Base-by-base conservation (phyloP, 2,329 filamentous ascomycete species). In the Nigrospora oryzae region DNA sequence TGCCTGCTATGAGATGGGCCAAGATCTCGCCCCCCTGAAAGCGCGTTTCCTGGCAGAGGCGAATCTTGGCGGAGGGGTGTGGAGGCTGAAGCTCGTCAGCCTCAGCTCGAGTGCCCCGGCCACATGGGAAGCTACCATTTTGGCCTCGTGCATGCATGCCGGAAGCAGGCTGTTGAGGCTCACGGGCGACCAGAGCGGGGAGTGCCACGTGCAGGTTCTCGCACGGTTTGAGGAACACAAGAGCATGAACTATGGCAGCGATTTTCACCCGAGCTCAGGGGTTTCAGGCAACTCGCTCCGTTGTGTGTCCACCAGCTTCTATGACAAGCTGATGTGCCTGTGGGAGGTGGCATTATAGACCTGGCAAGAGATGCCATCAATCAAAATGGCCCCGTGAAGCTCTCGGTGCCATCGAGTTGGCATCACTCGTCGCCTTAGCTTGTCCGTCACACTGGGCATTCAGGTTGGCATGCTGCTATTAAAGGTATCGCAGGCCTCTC, bases 191-290 rank as follows among this genome's bases (percentile, higher is more conserved):
- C 63, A 49, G 48, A 66, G 45, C 15, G 89, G 83, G 76, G 58
- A 57, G 1, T 89, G 83, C 76, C 58, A 56, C 1, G 82, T 93
- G 46, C 68, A 75, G 37, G 70, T 91, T 1, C 53, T 90, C 39
- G 82, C 76, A 0, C 76, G 74, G 43, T 95, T 95, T 57, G 84
- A 88, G 53, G 86, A 91, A 59, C 89, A 96, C 60, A 73, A 86
- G 65, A 95, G 89, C 61, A 95, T 96, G 89, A 95, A 95, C 57
- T 97, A 97, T 61, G 90, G 84, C 7, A 87, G 85, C 54, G 89
- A 90, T 63, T 77, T 81, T 47, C 72, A 77, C 51, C 73, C 73
- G 2, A 56, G 53, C 5, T 50, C 52, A 8, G 55, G 54, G 46
- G 19, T 42, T 43, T 7, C 54, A 57, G 43, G 53, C 51, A 40